Evolutionary conservation across 2,329 filamentous ascomycete species (phyloP).

Genomic region (Nothophaeocryptopus gaeumannii): DNA sequence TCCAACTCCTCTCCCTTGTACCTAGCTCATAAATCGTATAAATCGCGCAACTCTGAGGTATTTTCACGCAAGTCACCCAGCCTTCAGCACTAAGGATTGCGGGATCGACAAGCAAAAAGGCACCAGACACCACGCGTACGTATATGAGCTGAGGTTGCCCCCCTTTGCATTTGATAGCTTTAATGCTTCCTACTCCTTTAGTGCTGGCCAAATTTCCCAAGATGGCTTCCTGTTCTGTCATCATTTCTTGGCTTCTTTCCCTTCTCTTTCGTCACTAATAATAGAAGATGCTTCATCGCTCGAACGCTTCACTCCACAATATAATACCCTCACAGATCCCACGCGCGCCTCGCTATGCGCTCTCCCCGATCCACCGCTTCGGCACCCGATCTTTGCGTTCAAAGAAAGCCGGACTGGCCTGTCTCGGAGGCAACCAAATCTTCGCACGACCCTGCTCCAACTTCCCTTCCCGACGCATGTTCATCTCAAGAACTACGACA

Average conservation of each 20-base stretch:
- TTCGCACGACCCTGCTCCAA: slow-evolving; percentile 57
- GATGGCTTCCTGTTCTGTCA: background rate
- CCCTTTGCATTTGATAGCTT: too few species aligned
- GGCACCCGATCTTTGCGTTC: slow-evolving; percentile 22
- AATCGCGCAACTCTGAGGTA: too few species aligned
- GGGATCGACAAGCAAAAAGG: too few species aligned
- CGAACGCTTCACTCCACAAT: slow-evolving; percentile 13
- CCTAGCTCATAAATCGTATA: too few species aligned
- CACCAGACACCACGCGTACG: too few species aligned
- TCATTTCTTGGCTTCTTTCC: slow-evolving; percentile 1
- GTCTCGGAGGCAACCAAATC: slow-evolving; percentile 60
- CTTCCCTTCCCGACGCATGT: slow-evolving; percentile 64
- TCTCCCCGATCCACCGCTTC: slow-evolving; percentile 31
- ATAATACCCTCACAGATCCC: slow-evolving; percentile 1
- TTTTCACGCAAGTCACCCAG: too few species aligned
- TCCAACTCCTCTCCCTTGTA: too few species aligned
- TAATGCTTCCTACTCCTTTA: too few species aligned
- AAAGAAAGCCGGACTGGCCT: slow-evolving; percentile 27
- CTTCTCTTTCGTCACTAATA: background rate
- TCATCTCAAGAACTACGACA: slow-evolving; percentile 65
- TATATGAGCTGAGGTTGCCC: too few species aligned
- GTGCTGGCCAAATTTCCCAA: too few species aligned
- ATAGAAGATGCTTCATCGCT: slow-evolving; percentile 13
- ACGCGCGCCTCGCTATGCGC: slow-evolving; percentile 23
- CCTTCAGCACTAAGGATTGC: too few species aligned